Evolutionary conservation across 1,284 basidiomycete species (phyloP).

Genomic region (Schizophyllum amplum): DNA sequence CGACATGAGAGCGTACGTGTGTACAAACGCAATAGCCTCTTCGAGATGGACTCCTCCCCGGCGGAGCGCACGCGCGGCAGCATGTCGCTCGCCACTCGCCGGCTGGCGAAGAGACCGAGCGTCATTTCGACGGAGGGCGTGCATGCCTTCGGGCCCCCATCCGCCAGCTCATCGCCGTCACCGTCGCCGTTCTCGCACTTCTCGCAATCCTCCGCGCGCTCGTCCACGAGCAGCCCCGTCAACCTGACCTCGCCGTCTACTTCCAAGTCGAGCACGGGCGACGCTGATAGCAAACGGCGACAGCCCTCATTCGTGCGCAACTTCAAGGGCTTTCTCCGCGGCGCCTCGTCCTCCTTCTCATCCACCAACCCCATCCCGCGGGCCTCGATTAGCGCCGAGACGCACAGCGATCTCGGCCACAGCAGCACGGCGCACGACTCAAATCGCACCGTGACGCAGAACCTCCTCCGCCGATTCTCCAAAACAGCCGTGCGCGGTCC

Average conservation of each 20-base stretch:
- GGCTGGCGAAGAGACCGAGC: conserved; percentile 37
- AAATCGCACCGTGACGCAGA: conserved; percentile 23
- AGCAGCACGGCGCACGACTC: conserved; percentile 14
- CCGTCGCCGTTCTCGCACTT: conserved; percentile 36
- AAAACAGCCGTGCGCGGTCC: conserved; percentile 11
- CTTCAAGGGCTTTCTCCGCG: background rate
- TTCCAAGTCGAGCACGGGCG: background rate
- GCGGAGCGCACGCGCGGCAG: conserved; percentile 9
- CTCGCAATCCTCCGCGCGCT: conserved; percentile 33
- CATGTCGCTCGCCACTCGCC: conserved; percentile 24
- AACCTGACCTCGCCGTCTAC: background rate
- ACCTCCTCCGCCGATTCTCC: conserved; percentile 37
- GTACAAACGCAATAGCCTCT: conserved; percentile 40
- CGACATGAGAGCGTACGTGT: conserved; percentile 63
- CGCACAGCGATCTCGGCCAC: conserved; percentile 23
- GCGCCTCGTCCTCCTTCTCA: background rate
- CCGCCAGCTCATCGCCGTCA: conserved; percentile 24
- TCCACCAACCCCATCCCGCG: conserved; percentile 12
- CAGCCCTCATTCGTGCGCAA: conserved; percentile 5
- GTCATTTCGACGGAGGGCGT: conserved; percentile 26
- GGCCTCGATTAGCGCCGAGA: conserved; percentile 15
- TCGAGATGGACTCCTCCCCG: conserved; percentile 18
- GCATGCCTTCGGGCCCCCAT: conserved; percentile 19
- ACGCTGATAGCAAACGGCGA: background rate
- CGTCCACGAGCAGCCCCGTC: conserved; percentile 16